These are phyloP conservation scores for Drosera spatulata DNA, from an alignment of 179 eudicot genomes.

Conservation along the genomic window DNA sequence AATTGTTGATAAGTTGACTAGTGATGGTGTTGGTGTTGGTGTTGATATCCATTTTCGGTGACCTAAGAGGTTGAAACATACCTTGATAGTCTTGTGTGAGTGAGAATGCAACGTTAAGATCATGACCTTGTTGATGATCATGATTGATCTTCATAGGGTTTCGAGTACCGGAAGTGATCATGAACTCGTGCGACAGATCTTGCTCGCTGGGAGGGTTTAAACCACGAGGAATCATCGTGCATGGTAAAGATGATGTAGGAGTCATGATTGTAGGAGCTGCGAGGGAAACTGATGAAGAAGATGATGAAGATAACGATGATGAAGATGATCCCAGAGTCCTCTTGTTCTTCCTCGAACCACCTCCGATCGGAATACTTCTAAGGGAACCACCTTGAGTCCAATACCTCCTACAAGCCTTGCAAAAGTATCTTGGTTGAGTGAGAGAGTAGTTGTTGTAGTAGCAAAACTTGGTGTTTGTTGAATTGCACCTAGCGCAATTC, in stretches of 20 bases:
- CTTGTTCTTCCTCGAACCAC: slow-evolving; percentile 77
- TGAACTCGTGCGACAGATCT: slow-evolving; percentile 22
- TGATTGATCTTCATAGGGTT: slow-evolving; percentile 33
- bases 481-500: slow-evolving; percentile 70
- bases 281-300: neutral
- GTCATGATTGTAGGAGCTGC: neutral
- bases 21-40: slow-evolving; percentile 5
- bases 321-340: slow-evolving; percentile 22
- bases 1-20: neutral
- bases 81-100: slow-evolving; percentile 19
- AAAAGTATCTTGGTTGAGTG: slow-evolving; percentile 68
- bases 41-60: slow-evolving; percentile 26
- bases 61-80: slow-evolving; percentile 29
- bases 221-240: slow-evolving; percentile 25
- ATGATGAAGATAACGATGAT: slow-evolving; percentile 4
- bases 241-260: slow-evolving; percentile 3
- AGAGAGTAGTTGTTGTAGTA: slow-evolving; percentile 84
- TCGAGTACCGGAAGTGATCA: slow-evolving; percentile 20
- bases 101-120: slow-evolving; percentile 50
- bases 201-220: slow-evolving; percentile 32
- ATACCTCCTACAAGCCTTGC: slow-evolving; percentile 76
- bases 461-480: too few species aligned
- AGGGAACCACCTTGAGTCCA: slow-evolving; percentile 82
- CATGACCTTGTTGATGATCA: slow-evolving; percentile 35
- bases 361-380: slow-evolving; percentile 69